Percentiles rank a stretch among this genome's conserved stretches.
These are phyloP conservation scores for Musa acuminata DNA, from an alignment of 176 grass and related monocot species.

Conservation along the genomic window DNA sequence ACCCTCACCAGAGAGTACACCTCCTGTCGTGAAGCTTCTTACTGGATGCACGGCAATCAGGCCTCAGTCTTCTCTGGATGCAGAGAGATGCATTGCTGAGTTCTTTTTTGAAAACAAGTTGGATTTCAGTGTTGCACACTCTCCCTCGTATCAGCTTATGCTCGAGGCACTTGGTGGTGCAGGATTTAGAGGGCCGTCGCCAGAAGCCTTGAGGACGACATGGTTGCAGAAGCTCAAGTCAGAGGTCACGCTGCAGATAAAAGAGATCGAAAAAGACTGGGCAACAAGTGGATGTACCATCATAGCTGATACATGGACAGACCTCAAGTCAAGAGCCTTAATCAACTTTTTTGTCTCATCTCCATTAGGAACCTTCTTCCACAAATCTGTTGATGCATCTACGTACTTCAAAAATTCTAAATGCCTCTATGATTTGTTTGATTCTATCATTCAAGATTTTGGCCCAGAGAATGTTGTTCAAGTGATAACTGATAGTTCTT, in stretches of 20 bases:
- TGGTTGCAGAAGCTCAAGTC: slow-evolving; percentile 79
- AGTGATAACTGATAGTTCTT: slow-evolving; percentile 61
- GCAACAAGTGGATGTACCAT: slow-evolving; percentile 77
- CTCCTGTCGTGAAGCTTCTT: slow-evolving; percentile 26
- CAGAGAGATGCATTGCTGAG: slow-evolving; percentile 77
- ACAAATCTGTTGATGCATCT: slow-evolving; percentile 80
- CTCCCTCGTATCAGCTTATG: slow-evolving; percentile 66
- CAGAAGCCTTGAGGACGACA: slow-evolving; percentile 47
- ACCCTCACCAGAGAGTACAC: slow-evolving; percentile 25
- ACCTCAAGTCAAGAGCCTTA: slow-evolving; percentile 69
- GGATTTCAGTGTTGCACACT: slow-evolving; percentile 60
- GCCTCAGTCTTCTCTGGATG: slow-evolving; percentile 31
- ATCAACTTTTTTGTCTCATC: slow-evolving; percentile 80
- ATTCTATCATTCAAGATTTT: slow-evolving; percentile 86
- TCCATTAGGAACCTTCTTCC: slow-evolving; percentile 80
- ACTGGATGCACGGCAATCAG: slow-evolving; percentile 25
- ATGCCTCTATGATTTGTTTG: slow-evolving; percentile 70
- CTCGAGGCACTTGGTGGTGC: slow-evolving; percentile 58
- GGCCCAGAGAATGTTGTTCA: slow-evolving; percentile 91
- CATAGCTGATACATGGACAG: slow-evolving; percentile 83
- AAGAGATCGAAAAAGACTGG: slow-evolving; percentile 90
- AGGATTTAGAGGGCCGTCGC: slow-evolving; percentile 57
- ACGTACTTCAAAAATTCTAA: slow-evolving; percentile 60
- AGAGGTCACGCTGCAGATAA: slow-evolving; percentile 50
- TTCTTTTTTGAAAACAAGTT: slow-evolving; percentile 96